These are phyloP conservation scores for Murraya paniculata DNA, from an alignment of 345 rosid species.

Conservation along the genomic window DNA sequence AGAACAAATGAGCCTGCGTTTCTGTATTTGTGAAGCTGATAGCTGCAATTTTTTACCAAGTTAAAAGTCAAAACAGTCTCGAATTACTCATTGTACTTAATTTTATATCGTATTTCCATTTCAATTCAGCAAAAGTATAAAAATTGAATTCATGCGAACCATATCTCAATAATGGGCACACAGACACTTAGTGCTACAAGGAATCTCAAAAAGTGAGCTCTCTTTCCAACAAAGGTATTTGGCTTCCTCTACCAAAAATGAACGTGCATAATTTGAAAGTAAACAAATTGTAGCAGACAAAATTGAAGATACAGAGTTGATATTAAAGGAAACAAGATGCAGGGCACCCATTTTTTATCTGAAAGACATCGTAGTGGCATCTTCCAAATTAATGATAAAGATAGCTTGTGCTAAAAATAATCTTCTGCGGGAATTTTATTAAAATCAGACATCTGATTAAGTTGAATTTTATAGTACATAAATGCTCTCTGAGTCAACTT, in stretches of 20 bases:
- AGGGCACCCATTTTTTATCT: conserved; percentile 11
- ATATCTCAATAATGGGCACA: conserved; percentile 10
- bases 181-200: conserved; percentile 18
- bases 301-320: conserved; percentile 16
- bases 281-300: conserved; percentile 26
- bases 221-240: conserved; percentile 12
- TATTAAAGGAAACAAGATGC: conserved; percentile 22
- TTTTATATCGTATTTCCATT: neutral
- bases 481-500: conserved; percentile 29
- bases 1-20: conserved; percentile 88
- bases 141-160: neutral
- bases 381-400: neutral
- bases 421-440: conserved; percentile 9
- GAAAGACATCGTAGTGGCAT: neutral
- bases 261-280: neutral
- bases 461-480: conserved; percentile 2
- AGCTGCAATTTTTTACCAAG: conserved; percentile 44
- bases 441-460: neutral
- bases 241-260: neutral
- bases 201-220: conserved; percentile 27
- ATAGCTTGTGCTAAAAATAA: conserved; percentile 11
- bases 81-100: neutral
- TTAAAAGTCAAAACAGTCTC: neutral
- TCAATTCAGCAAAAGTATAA: neutral
- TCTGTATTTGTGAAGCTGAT: conserved; percentile 96